Evolutionary conservation across 176 grass and related monocot species (phyloP).

Genomic region (Musa schizocarpa): DNA sequence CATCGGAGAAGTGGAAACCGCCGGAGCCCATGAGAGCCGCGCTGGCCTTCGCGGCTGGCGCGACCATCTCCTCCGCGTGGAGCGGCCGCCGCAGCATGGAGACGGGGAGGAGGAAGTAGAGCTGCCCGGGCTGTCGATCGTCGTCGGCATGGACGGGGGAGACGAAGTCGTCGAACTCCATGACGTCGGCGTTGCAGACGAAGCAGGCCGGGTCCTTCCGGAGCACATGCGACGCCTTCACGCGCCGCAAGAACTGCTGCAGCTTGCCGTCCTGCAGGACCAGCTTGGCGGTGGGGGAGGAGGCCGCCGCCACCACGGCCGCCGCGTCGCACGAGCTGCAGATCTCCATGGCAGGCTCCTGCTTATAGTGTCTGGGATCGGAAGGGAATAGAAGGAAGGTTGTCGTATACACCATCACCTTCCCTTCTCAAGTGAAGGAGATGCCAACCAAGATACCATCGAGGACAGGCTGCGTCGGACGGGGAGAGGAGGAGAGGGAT

Average conservation of each 20-base stretch:
- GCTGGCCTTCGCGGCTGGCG: too few species aligned
- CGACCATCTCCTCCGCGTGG: too few species aligned
- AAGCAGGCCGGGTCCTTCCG: conserved; percentile 26
- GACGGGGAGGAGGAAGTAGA: conserved; percentile 38
- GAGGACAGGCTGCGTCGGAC: conserved; percentile 65
- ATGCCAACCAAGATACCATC: conserved; percentile 80
- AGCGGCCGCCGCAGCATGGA: too few species aligned
- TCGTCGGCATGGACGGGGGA: conserved; percentile 9
- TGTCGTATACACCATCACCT: conserved; percentile 9
- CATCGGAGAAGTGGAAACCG: background rate
- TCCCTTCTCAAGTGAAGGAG: conserved; percentile 21
- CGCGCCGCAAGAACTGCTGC: conserved; percentile 48
- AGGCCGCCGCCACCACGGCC: too few species aligned
- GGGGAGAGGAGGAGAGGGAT: too few species aligned
- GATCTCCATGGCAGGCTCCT: background rate
- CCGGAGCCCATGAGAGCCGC: too few species aligned
- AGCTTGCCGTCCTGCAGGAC: conserved; percentile 53
- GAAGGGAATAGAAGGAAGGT: background rate
- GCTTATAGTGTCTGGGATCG: background rate
- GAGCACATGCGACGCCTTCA: background rate
- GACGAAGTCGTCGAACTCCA: conserved; percentile 38
- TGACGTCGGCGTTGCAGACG: conserved; percentile 38
- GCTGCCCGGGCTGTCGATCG: conserved; percentile 59
- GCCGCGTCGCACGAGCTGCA: too few species aligned
- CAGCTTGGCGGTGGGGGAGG: conserved; percentile 1